These are phyloP conservation scores for Amesomyces nigricolor DNA, from an alignment of 2,329 filamentous ascomycete genomes.

Conservation along the genomic window DNA sequence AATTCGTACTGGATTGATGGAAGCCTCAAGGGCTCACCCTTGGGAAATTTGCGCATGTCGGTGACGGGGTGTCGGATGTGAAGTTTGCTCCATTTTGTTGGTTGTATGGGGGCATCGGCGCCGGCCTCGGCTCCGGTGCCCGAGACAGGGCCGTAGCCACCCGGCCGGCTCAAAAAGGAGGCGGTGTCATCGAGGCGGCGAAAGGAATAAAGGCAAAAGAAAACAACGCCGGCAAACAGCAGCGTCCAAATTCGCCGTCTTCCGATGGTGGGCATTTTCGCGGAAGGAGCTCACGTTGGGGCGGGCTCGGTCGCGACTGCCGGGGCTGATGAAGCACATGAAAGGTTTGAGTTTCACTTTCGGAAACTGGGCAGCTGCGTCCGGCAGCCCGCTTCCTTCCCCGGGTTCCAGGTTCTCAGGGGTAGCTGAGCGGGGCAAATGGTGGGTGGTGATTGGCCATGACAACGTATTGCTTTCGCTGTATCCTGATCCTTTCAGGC, in stretches of 20 bases:
- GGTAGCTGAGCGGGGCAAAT: too few relatives aligned
- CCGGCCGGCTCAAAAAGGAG: not conserved
- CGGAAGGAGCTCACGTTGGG: not conserved
- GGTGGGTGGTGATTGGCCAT: too few relatives aligned
- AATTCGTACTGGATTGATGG: constrained; percentile 18
- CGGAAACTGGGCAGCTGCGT: too few relatives aligned
- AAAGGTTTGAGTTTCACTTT: too few relatives aligned
- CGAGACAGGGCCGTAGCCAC: not conserved
- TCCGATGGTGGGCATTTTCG: constrained; percentile 3
- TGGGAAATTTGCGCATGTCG: constrained; percentile 15
- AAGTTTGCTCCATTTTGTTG: constrained; percentile 10
- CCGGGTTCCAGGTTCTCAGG: too few relatives aligned
- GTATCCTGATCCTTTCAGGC: too few relatives aligned
- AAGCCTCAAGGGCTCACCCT: constrained; percentile 12
- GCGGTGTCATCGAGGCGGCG: not conserved
- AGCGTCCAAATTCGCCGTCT: not conserved
- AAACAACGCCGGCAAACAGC: not conserved
- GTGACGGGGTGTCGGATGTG: constrained; percentile 11
- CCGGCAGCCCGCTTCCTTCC: too few relatives aligned
- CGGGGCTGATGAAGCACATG: too few relatives aligned
- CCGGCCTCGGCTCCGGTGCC: not conserved
- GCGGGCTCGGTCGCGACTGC: not conserved
- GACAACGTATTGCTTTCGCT: too few relatives aligned
- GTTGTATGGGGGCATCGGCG: too few relatives aligned
- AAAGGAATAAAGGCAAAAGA: constrained; percentile 6